A percentile compares a stretch with the other conserved stretches of the same genome.
These are phyloP conservation scores for Ophiostoma ulmi DNA, from an alignment of 2,329 filamentous ascomycete species.

Conservation along the genomic window DNA sequence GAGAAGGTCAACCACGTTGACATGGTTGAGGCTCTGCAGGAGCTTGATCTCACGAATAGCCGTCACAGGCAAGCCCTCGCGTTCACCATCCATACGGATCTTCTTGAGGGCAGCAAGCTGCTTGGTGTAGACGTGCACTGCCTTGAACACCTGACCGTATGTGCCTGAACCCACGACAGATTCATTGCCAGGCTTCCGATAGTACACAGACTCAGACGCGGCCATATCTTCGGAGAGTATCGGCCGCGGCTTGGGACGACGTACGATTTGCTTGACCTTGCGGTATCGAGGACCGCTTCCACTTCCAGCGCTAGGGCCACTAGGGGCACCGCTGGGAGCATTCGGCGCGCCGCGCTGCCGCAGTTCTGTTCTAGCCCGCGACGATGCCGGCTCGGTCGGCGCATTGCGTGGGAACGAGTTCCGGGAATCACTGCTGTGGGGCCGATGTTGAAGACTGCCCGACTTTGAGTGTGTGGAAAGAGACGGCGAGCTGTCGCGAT, in stretches of 20 bases:
- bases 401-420: constrained; percentile 42
- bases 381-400: constrained; percentile 51
- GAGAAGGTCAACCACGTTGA: constrained; percentile 74
- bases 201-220: constrained; percentile 83
- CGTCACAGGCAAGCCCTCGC: constrained; percentile 85
- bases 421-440: constrained; percentile 36
- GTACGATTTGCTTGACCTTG: constrained; percentile 63
- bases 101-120: constrained; percentile 79
- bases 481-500: constrained; percentile 24
- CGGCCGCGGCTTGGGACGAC: constrained; percentile 65
- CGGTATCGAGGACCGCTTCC: constrained; percentile 41
- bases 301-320: constrained; percentile 31
- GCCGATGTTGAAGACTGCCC: neutral
- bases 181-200: constrained; percentile 92
- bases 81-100: constrained; percentile 89
- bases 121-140: constrained; percentile 85
- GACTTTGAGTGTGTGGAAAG: constrained; percentile 30
- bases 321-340: constrained; percentile 25
- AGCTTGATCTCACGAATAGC: constrained; percentile 88
- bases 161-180: constrained; percentile 94
- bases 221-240: constrained; percentile 66
- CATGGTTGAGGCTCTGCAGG: constrained; percentile 76
- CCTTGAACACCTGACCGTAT: constrained; percentile 94
- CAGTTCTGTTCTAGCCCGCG: constrained; percentile 33
- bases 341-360: constrained; percentile 29